These are phyloP conservation scores for Leucogyrophana mollusca DNA, from an alignment of 768 basidiomycete genomes.

Conservation along the genomic window DNA sequence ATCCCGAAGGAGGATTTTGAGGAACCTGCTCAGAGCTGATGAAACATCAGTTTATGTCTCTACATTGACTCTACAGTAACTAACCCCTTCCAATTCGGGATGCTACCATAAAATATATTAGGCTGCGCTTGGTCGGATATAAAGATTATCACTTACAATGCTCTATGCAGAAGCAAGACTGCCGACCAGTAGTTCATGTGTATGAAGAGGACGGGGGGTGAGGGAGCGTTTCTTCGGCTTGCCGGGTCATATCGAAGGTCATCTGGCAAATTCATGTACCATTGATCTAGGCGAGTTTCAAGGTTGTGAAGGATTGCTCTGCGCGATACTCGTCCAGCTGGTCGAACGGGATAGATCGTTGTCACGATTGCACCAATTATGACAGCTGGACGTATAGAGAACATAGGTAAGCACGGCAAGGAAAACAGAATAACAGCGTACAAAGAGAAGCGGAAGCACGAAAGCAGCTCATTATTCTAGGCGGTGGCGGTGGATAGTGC, in stretches of 20 bases:
- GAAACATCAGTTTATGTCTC: constrained; percentile 5
- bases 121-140: constrained; percentile 2
- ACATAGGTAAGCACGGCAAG: neutral
- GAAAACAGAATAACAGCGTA: constrained; percentile 26
- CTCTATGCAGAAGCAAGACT: constrained; percentile 71
- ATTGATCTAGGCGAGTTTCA: constrained; percentile 70
- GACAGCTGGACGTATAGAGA: constrained; percentile 43
- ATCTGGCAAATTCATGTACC: constrained; percentile 70
- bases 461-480: constrained; percentile 55
- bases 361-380: constrained; percentile 68
- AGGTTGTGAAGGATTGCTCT: constrained; percentile 50
- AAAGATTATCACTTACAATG: constrained; percentile 57
- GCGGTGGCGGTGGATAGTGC: constrained; percentile 41
- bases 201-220: constrained; percentile 65
- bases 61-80: constrained; percentile 9
- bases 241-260: constrained; percentile 57
- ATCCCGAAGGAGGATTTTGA: constrained; percentile 37
- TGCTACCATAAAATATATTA: constrained; percentile 37
- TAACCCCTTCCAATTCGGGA: constrained; percentile 73
- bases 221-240: constrained; percentile 50
- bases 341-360: constrained; percentile 67
- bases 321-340: constrained; percentile 43
- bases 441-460: constrained; percentile 57
- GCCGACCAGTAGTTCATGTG: constrained; percentile 78
- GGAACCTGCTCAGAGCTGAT: constrained; percentile 42